phyloP scores from a whole-genome alignment of 768 basidiomycete genomes.

The Mycena vulgaris region DNA sequence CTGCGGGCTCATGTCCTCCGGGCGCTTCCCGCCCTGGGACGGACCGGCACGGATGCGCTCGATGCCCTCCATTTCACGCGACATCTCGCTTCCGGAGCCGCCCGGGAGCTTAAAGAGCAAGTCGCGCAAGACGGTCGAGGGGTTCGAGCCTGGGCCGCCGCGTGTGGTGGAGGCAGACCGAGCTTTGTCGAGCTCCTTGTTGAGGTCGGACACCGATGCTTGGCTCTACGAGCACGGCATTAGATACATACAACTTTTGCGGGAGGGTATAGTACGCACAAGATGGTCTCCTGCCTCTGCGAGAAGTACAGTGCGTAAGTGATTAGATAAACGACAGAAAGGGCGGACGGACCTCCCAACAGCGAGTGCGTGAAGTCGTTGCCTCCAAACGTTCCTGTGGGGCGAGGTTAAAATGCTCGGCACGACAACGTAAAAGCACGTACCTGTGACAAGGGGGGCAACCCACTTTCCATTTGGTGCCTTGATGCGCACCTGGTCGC shows the following conservation, averaged over 20 bases:
- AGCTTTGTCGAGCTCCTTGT: conserved; percentile 81
- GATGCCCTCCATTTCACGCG: conserved; percentile 83
- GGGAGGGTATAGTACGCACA: conserved; percentile 37
- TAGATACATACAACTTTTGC: background rate
- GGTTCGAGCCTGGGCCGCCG: conserved; percentile 52
- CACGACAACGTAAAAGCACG: conserved; percentile 5
- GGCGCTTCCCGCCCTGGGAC: conserved; percentile 74
- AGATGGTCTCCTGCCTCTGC: conserved; percentile 51
- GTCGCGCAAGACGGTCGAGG: conserved; percentile 68
- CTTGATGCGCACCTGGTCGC: conserved; percentile 81
- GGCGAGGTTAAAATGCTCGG: background rate
- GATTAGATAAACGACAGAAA: background rate
- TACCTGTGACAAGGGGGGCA: conserved; percentile 87
- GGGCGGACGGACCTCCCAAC: conserved; percentile 70
- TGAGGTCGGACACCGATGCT: conserved; percentile 91
- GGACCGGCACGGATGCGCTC: conserved; percentile 76
- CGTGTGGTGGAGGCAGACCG: conserved; percentile 60
- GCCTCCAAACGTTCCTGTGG: conserved; percentile 78
- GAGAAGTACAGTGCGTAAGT: conserved; percentile 8
- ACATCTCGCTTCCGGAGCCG: conserved; percentile 70
- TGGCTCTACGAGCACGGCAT: conserved; percentile 47
- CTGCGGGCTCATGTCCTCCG: conserved; percentile 90
- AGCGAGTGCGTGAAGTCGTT: conserved; percentile 87
- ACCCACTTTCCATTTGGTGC: conserved; percentile 83
- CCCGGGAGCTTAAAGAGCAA: conserved; percentile 77